These are phyloP conservation scores for Apophysomyces elegans DNA, from an alignment of 371 early-diverging fungal genomes.

Conservation along the genomic window DNA sequence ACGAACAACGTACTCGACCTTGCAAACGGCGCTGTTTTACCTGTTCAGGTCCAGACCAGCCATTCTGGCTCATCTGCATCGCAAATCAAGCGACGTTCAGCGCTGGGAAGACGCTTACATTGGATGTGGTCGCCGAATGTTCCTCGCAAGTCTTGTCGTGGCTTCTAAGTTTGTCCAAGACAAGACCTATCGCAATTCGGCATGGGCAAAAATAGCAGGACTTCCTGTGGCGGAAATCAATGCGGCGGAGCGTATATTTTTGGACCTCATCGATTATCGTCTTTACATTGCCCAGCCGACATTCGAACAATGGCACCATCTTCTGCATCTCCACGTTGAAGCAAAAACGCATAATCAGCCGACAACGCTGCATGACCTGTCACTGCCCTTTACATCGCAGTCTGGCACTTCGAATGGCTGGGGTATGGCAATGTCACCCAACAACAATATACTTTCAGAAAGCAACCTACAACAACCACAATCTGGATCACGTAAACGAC, in stretches of 20 bases:
- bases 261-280: constrained; percentile 73
- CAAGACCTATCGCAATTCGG: constrained; percentile 78
- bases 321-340: constrained; percentile 38
- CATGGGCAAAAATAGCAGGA: constrained; percentile 82
- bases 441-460: background rate
- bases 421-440: background rate
- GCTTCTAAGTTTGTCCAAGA: constrained; percentile 84
- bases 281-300: constrained; percentile 68
- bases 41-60: constrained; percentile 58
- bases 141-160: constrained; percentile 74
- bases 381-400: constrained; percentile 8
- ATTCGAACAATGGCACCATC: constrained; percentile 54
- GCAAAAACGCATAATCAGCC: constrained; percentile 29
- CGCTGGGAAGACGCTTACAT: constrained; percentile 42
- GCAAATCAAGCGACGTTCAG: background rate
- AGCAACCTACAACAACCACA: background rate
- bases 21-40: constrained; percentile 78
- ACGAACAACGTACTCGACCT: constrained; percentile 77
- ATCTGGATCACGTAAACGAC: constrained; percentile 15
- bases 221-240: constrained; percentile 75
- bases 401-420: constrained; percentile 6
- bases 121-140: constrained; percentile 79
- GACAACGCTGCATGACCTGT: constrained; percentile 22
- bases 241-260: constrained; percentile 75
- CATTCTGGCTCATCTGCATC: constrained; percentile 31